Base-by-base conservation (phyloP, 306 rosid genomes). In the Chamaecrista fasciculata region DNA sequence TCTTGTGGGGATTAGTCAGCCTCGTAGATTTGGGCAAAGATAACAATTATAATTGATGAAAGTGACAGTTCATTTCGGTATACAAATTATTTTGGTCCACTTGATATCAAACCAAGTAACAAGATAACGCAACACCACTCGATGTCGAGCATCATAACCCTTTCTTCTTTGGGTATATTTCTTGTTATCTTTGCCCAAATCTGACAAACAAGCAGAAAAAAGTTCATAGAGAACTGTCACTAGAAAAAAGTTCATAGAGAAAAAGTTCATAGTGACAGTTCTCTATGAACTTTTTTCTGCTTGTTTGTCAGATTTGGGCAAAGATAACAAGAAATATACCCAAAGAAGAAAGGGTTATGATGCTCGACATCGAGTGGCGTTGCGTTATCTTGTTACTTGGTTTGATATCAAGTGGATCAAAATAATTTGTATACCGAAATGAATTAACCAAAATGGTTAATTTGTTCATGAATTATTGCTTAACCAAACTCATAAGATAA, bases 141-240 rank as follows among this genome's bases (percentile, higher is more conserved):
- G 90, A 77, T 90, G 90, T 4, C 98, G 89, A 64, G 98, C 94
- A 82, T 93, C 98, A 61, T 86, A 93, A 6, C 97, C 97, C 76
- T 79, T 86, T 82, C 98, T 86, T 78, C 51, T 76, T 31, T 85
- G 90, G 50, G 75, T 64, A 77, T 71, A 68, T 61, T 86, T 88
- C 71, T 78, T 80, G 37, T 78, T 71, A 5, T 78, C 70, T 56
- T 68, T 89, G 61, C 78, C 68, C 21, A 66, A 66, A 81, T 90
- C 82, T 11, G 91, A 84, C 63, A 93, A 67, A 80, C 98, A 90
- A 67, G 90, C 97, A 36, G 97, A 86, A 34, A 93, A 79, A 67
- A 93, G 93, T 76, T 85, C 89, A 62, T 86, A 93, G 19, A 93
- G 87, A 83, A 86, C 88, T 16, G 84, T 81, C 78, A 90, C 87